Base-by-base conservation (phyloP, 345 rosid genomes). In the Populus euphratica region DNA sequence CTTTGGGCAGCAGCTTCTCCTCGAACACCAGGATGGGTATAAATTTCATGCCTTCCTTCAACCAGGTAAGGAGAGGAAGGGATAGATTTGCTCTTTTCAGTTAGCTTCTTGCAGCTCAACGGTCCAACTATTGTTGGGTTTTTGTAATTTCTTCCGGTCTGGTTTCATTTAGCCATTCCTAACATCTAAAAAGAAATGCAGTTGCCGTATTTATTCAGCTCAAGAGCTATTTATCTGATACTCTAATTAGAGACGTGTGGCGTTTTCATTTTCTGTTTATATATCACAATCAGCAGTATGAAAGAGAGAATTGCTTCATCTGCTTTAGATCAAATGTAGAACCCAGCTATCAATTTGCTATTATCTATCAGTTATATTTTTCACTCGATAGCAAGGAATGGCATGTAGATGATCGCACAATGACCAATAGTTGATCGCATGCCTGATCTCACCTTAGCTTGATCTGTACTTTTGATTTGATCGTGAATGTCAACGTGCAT, bases 71-170 rank as follows among this genome's bases (percentile, higher is more conserved):
- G 39, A 12, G n/a, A 17, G 11, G 11, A 61, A 9, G 36, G 21
- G 41, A 49, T 43, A n/a, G 29, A 47, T 47, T 36, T 72, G 18
- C n/a, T 47, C 16, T 20, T 54, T 7, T 14, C 39, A 8, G n/a
- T 68, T 14, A 52, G 39, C 23, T 17, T 65, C 47, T 69, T 35
- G 61, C 59, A 49, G 23, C 39, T 73, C 21, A 18, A 36, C 31
- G 8, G 49, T 61, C 36, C 68, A 77, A 61, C 74, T 21, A 18
- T 62, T 6, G 68, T 70, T 72, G 69, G 73, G 56, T 43, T 56
- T 33, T 52, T 20, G 13, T 66, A 25, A 49, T 17, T 56, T 35
- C 5, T 7, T 54, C 25, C 50, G 16, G 11, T 47, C 8, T 23
- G n/a, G 47, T 21, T 33, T 75, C 41, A 27, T 52, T 29, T 35